Evolutionary conservation across 2,329 filamentous ascomycete genomes (phyloP).

Genomic region (Aspergillus caelatus): DNA sequence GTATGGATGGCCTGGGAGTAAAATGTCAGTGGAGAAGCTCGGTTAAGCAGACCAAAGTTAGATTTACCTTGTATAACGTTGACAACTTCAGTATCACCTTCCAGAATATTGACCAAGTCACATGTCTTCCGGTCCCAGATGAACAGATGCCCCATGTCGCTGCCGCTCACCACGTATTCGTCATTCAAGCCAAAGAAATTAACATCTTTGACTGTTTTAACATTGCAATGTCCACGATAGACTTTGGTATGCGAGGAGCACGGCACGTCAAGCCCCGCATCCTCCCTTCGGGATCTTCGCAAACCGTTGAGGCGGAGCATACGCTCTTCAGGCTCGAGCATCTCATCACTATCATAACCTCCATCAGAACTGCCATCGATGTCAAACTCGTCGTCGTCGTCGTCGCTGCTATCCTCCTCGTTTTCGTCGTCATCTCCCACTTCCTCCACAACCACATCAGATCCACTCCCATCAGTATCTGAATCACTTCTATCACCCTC

Average conservation of each 20-base stretch:
- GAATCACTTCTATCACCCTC: conserved; percentile 6
- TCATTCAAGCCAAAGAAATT: conserved; percentile 69
- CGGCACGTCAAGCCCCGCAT: conserved; percentile 58
- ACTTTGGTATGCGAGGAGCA: conserved; percentile 59
- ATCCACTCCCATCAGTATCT: conserved; percentile 8
- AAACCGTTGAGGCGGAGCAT: conserved; percentile 54
- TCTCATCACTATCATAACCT: conserved; percentile 31
- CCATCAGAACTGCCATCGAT: conserved; percentile 35
- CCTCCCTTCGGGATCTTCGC: conserved; percentile 50
- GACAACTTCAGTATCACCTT: conserved; percentile 70
- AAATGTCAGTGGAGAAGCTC: conserved; percentile 15
- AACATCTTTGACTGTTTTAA: conserved; percentile 69
- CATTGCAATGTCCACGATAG: conserved; percentile 68
- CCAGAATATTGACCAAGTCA: conserved; percentile 65
- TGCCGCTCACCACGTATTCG: conserved; percentile 69
- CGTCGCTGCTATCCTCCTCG: conserved; percentile 25
- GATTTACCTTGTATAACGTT: conserved; percentile 66
- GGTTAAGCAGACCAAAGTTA: not conserved
- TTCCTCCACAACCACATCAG: conserved; percentile 23
- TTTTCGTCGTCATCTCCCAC: conserved; percentile 33
- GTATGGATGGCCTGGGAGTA: conserved; percentile 61
- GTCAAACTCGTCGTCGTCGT: conserved; percentile 31
- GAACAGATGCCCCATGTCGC: conserved; percentile 68
- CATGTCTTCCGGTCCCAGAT: conserved; percentile 69
- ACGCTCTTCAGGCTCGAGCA: conserved; percentile 38